Evolutionary conservation across 1,284 basidiomycete genomes (phyloP), one percentile per base, ranked within the genome.

Genomic region (Apiotrichum gracile): DNA sequence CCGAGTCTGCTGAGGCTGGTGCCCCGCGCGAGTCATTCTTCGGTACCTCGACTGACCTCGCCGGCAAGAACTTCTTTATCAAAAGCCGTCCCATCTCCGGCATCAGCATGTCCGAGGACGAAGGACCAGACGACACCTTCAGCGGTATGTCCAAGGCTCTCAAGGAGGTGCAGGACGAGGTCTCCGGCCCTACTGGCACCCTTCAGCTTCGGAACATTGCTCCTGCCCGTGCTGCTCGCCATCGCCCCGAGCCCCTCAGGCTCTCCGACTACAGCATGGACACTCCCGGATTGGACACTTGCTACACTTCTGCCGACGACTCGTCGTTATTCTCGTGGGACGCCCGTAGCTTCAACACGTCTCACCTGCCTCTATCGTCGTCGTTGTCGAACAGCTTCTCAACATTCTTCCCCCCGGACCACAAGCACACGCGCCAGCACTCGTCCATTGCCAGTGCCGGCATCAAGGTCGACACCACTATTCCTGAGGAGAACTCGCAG

Each of bases 21-120:
- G n/a, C 4, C 37, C 7, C 27, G 13, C n/a, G n/a, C n/a, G 34
- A 85, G 44, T 85, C 82, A 1, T 77, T 88, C 43, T 89, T 88
- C 60, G 85, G 83, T 37, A 46, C 45, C 14, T 24, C 47, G 10
- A 26, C 19, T 2, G 45, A 46, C 31, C 19, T 10, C 29, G 2
- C 22, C 17, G 27, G 21, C 33, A 12, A 40, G 17, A 34, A 31
- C n/a, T 69, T 69, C 54, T 58, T 61, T 53, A 60, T 70, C 42
- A 61, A 61, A 24, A 62, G 27, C 57, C 17, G 51, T 48, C 33
- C 51, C 59, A 5, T 57, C 39, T 48, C 55, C 31, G n/a, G 48
- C 2, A 54, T 47, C 34, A 47, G 35, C n/a, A 17, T 22, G 5
- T 37, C 33, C 16, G 14, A 17, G 14, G 46, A 47, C 25, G 45